A percentile compares a stretch with the other conserved stretches of the same genome.
phyloP scores from a whole-genome alignment of 2,329 filamentous ascomycete species.

The Colletotrichum coccodes region DNA sequence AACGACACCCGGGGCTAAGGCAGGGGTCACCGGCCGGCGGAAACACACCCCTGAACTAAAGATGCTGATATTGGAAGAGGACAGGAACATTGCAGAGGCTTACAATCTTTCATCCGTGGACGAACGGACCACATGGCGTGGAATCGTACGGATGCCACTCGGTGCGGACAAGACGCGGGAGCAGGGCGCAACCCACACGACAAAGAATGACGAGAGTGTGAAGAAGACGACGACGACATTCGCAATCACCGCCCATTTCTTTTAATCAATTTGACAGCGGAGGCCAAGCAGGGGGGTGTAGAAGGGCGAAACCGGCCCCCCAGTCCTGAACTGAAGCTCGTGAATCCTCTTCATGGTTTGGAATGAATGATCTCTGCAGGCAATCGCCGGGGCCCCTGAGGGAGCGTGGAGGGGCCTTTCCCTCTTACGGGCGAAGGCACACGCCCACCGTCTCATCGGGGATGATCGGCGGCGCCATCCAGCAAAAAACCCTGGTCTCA shows the following conservation, averaged over 20 bases:
- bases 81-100: background rate
- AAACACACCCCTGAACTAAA: constrained; percentile 22
- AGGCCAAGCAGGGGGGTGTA: constrained; percentile 10
- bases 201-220: background rate
- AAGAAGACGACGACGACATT: background rate
- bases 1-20: constrained; percentile 28
- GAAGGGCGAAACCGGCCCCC: constrained; percentile 17
- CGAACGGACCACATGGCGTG: background rate
- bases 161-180: background rate
- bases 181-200: background rate
- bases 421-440: constrained; percentile 17
- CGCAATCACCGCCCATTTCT: background rate
- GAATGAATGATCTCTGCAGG: constrained; percentile 29
- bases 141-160: background rate
- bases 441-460: constrained; percentile 15
- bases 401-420: constrained; percentile 23
- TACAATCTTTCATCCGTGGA: background rate
- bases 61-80: background rate
- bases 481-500: constrained; percentile 13
- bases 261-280: constrained; percentile 19
- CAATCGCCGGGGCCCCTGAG: constrained; percentile 22
- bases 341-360: constrained; percentile 15
- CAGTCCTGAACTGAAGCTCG: constrained; percentile 11
- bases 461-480: constrained; percentile 27
- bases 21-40: constrained; percentile 24